Percentiles rank a stretch among this genome's conserved stretches.
These are phyloP conservation scores for Rhododendron henanense DNA, from an alignment of 148 eudicot species.

Conservation along the genomic window DNA sequence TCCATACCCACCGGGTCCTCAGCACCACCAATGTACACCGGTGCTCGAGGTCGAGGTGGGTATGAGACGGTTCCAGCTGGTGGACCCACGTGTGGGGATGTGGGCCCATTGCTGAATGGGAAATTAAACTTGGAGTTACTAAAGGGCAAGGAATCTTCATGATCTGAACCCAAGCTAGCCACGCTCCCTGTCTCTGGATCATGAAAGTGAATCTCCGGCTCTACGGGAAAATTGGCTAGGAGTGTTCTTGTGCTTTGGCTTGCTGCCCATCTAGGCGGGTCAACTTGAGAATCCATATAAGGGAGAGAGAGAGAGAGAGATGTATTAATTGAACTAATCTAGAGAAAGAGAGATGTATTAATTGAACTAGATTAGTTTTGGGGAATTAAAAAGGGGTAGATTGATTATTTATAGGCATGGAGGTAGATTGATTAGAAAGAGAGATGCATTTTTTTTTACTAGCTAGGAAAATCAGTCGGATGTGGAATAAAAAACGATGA, in stretches of 20 bases:
- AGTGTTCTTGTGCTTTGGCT: constrained; percentile 30
- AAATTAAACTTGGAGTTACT: constrained; percentile 13
- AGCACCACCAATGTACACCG: background rate
- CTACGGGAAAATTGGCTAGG: background rate
- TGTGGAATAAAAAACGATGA: too few species aligned
- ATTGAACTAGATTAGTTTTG: too few species aligned
- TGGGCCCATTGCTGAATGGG: constrained; percentile 15
- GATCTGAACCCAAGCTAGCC: background rate
- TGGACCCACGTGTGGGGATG: background rate
- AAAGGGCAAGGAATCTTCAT: constrained; percentile 1
- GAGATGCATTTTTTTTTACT: too few species aligned
- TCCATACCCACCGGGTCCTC: background rate
- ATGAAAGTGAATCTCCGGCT: background rate
- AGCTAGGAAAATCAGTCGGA: too few species aligned
- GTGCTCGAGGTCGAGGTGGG: background rate
- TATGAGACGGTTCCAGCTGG: background rate
- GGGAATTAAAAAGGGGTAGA: background rate
- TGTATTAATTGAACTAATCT: background rate
- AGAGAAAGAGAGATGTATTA: too few species aligned
- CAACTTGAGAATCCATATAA: background rate
- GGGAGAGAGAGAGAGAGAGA: background rate
- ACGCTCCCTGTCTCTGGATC: background rate
- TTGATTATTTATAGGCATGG: background rate
- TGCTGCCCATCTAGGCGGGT: constrained; percentile 38
- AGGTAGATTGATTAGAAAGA: too few species aligned